A percentile compares a stretch with the other conserved stretches of the same genome.
These are phyloP conservation scores for Lanzia echinophila DNA, from an alignment of 2,329 filamentous ascomycete genomes.

Conservation along the genomic window DNA sequence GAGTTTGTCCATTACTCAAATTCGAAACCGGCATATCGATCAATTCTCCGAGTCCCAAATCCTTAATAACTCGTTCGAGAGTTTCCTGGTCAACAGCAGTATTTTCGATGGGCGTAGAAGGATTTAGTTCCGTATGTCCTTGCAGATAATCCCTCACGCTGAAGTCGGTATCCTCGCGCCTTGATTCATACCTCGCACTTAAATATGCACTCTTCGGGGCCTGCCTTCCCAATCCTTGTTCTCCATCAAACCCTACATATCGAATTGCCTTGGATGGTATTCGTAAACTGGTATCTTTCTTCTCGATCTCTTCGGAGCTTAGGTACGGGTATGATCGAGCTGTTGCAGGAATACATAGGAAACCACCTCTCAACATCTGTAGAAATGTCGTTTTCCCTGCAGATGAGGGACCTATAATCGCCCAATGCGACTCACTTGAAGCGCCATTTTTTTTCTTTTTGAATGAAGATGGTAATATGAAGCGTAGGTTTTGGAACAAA, in stretches of 20 bases:
- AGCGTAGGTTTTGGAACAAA: constrained; percentile 64
- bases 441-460: constrained; percentile 36
- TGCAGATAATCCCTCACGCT: constrained; percentile 73
- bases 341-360: constrained; percentile 67
- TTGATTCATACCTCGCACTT: constrained; percentile 83
- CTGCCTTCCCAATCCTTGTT: constrained; percentile 48
- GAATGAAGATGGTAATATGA: constrained; percentile 58
- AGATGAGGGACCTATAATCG: constrained; percentile 72
- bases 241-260: constrained; percentile 85
- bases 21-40: constrained; percentile 80
- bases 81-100: constrained; percentile 43
- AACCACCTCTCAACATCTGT: constrained; percentile 67
- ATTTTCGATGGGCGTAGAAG: constrained; percentile 41
- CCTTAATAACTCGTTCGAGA: constrained; percentile 56
- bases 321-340: constrained; percentile 77
- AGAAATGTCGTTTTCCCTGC: constrained; percentile 78
- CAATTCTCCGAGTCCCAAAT: constrained; percentile 63
- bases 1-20: constrained; percentile 87
- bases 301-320: constrained; percentile 44
- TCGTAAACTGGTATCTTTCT: constrained; percentile 43
- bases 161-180: constrained; percentile 81
- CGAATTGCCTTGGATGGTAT: constrained; percentile 64
- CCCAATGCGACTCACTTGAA: too few relatives aligned
- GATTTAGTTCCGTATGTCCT: constrained; percentile 78
- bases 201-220: constrained; percentile 70